These are phyloP conservation scores for Xylaria hypoxylon DNA, from an alignment of 2,329 filamentous ascomycete genomes.

Conservation along the genomic window DNA sequence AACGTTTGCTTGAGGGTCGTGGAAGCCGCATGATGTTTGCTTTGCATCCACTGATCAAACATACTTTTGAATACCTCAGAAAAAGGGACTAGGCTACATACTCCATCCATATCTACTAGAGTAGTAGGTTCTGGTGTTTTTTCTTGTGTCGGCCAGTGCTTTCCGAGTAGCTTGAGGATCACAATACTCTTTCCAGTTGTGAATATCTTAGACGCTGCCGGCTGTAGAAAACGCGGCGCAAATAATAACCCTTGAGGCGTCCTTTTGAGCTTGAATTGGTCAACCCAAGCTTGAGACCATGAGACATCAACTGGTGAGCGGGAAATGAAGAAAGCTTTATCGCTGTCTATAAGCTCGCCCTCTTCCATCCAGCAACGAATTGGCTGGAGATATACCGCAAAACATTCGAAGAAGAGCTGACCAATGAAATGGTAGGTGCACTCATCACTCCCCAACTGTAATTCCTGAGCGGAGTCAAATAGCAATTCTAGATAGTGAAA, in stretches of 20 bases:
- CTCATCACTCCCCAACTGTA: constrained; percentile 76
- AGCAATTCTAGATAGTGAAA: constrained; percentile 84
- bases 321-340: constrained; percentile 81
- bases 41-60: constrained; percentile 81
- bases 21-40: constrained; percentile 78
- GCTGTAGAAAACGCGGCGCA: constrained; percentile 79
- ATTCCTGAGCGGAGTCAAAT: constrained; percentile 75
- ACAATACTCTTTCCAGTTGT: constrained; percentile 89
- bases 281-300: constrained; percentile 77
- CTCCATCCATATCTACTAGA: constrained; percentile 68
- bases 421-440: constrained; percentile 72
- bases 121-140: constrained; percentile 59
- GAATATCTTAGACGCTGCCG: constrained; percentile 78
- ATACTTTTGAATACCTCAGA: constrained; percentile 77
- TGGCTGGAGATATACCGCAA: constrained; percentile 83
- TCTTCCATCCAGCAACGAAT: constrained; percentile 87
- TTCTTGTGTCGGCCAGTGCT: constrained; percentile 55
- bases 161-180: constrained; percentile 79
- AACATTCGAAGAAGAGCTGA: constrained; percentile 81
- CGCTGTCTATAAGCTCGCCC: constrained; percentile 73
- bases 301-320: constrained; percentile 68
- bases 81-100: constrained; percentile 71
- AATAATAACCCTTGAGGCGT: constrained; percentile 71
- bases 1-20: constrained; percentile 73
- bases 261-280: constrained; percentile 75